Conservation (phyloP, 2,329 filamentous ascomycete genomes). For the Ceratocystis papillata region DNA sequence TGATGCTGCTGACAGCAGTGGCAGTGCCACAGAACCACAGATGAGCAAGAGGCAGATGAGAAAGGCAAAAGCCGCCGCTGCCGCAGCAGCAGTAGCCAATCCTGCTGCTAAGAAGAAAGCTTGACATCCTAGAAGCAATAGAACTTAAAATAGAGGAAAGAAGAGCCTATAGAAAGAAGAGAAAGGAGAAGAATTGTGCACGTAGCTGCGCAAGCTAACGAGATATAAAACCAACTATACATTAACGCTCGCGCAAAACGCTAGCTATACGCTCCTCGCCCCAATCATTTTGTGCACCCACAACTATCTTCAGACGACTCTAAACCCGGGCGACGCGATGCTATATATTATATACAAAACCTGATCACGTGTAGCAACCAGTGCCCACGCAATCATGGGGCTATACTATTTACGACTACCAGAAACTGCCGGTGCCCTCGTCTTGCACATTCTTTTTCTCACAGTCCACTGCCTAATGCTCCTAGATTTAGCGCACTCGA, state of each 20-base stretch:
- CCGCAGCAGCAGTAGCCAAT: neutral
- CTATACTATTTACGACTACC: neutral
- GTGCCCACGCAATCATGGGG: no score
- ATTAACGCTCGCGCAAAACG: neutral
- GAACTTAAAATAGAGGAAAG: neutral
- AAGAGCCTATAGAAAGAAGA: neutral
- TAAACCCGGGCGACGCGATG: neutral
- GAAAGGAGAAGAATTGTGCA: neutral
- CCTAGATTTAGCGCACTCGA: slow-evolving; percentile 38
- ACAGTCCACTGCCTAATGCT: slow-evolving; percentile 30
- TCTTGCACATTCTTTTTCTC: neutral
- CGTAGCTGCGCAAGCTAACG: neutral
- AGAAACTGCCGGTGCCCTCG: neutral
- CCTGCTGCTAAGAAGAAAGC: neutral
- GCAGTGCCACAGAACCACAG: neutral
- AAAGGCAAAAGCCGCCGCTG: slow-evolving; percentile 25
- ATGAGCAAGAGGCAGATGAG: slow-evolving; percentile 24
- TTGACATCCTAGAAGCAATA: slow-evolving; percentile 9
- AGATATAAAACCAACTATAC: slow-evolving; percentile 4
- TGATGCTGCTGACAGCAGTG: neutral
- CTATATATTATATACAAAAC: slow-evolving; percentile 12
- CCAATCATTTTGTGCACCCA: neutral
- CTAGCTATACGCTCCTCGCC: neutral
- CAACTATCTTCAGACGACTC: neutral
- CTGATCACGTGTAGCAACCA: neutral